phyloP scores from a whole-genome alignment of 2,329 filamentous ascomycete genomes.

The Aspergillus puulaauensis region DNA sequence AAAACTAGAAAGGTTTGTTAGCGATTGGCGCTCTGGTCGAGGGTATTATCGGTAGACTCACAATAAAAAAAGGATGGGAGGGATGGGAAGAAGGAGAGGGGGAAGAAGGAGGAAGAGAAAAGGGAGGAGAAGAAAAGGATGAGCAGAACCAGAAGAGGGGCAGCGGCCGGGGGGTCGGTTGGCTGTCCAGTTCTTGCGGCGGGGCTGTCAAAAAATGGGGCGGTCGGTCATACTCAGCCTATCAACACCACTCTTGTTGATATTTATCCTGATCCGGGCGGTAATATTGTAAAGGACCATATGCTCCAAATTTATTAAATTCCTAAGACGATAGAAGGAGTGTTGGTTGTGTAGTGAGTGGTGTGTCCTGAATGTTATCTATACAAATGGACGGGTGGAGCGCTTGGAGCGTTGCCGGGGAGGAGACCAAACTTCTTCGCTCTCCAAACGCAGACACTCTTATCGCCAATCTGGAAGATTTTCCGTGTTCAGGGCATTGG shows the following conservation, averaged over 20 bases:
- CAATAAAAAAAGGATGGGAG: neutral
- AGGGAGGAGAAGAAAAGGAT: constrained; percentile 6
- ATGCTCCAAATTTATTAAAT: neutral
- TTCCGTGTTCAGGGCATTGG: neutral
- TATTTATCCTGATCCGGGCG: neutral
- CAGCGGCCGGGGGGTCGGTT: neutral
- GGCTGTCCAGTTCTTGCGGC: neutral
- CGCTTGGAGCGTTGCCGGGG: neutral
- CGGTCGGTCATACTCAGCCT: constrained; percentile 4
- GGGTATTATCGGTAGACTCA: neutral
- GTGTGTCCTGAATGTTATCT: neutral
- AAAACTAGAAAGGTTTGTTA: constrained; percentile 6
- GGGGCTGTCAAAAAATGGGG: constrained; percentile 10
- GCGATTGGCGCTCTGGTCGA: neutral
- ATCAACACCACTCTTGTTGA: neutral
- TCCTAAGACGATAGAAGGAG: neutral
- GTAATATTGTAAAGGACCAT: neutral
- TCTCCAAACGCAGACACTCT: neutral
- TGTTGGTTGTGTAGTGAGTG: neutral
- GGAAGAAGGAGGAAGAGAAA: constrained; percentile 9
- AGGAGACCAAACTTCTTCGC: neutral
- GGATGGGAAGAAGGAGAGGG: constrained; percentile 4
- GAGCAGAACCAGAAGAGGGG: constrained; percentile 12
- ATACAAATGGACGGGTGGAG: neutral
- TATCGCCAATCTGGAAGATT: neutral